A percentile compares a stretch with the other conserved stretches of the same genome.
phyloP scores from a whole-genome alignment of 306 rosid genomes.

The Ceratonia siliqua region DNA sequence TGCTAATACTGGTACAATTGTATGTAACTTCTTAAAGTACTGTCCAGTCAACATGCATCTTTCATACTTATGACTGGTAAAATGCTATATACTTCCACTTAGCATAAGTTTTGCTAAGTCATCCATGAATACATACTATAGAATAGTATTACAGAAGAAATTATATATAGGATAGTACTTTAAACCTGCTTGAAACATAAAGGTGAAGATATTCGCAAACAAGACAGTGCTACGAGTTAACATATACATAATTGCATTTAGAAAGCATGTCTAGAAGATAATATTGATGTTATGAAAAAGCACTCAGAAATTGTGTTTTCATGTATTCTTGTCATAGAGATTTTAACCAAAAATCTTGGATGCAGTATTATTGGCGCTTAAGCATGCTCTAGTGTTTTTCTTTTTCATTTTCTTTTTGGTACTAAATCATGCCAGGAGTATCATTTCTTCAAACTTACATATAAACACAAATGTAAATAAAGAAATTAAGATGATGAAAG shows the following conservation, averaged over 20 bases:
- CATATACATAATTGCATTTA: background rate
- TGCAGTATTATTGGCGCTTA: background rate
- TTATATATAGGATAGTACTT: background rate
- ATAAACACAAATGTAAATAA: background rate
- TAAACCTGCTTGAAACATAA: background rate
- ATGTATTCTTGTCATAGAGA: background rate
- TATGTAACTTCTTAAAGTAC: background rate
- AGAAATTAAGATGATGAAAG: background rate
- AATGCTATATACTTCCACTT: background rate
- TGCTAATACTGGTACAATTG: conserved; percentile 4
- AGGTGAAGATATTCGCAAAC: conserved; percentile 1
- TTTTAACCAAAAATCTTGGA: background rate
- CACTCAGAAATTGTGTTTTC: background rate
- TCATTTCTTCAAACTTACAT: background rate
- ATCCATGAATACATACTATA: background rate
- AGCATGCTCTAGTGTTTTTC: background rate
- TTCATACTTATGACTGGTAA: background rate
- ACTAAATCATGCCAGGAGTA: background rate
- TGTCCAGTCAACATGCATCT: background rate
- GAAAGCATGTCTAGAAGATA: conserved; percentile 4
- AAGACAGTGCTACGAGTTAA: background rate
- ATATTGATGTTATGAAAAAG: background rate
- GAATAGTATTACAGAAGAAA: background rate
- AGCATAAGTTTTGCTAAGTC: background rate
- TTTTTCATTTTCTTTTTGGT: no score